Conservation (phyloP, 371 early-diverging fungal genomes). For the Rhizopus delemar region DNA sequence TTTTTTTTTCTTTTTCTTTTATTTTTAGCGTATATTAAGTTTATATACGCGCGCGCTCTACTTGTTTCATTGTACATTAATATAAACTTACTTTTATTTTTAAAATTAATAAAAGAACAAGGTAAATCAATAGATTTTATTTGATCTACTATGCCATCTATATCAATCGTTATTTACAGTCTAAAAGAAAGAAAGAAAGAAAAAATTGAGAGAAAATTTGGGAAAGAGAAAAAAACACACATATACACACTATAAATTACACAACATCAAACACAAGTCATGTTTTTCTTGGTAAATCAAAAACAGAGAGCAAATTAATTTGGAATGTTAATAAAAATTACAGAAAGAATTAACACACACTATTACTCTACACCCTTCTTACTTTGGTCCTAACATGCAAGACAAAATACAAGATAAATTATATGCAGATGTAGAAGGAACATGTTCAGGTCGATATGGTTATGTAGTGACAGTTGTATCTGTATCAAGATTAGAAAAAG, state of each 20-base stretch:
- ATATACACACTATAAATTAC: not conserved
- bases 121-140: not conserved
- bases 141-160: not conserved
- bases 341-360: slow-evolving; percentile 86
- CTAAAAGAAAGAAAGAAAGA: too few species aligned
- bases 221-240: not conserved
- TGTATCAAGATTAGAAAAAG: slow-evolving; percentile 76
- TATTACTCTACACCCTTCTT: slow-evolving; percentile 90
- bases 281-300: slow-evolving; percentile 25
- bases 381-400: slow-evolving; percentile 85
- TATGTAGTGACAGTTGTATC: slow-evolving; percentile 90
- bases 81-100: too few species aligned
- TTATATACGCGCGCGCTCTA: not conserved
- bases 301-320: too few species aligned
- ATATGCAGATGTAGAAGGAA: slow-evolving; percentile 93
- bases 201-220: not conserved
- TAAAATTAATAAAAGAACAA: not conserved
- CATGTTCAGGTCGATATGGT: slow-evolving; percentile 90
- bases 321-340: slow-evolving; percentile 3
- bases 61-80: too few species aligned
- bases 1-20: not conserved
- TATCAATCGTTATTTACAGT: not conserved
- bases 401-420: slow-evolving; percentile 77
- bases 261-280: not conserved
- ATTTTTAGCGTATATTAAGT: slow-evolving; percentile 1